Evolutionary conservation across 106 monocot genomes (phyloP).

Genomic region (Dendrobium catenatum): DNA sequence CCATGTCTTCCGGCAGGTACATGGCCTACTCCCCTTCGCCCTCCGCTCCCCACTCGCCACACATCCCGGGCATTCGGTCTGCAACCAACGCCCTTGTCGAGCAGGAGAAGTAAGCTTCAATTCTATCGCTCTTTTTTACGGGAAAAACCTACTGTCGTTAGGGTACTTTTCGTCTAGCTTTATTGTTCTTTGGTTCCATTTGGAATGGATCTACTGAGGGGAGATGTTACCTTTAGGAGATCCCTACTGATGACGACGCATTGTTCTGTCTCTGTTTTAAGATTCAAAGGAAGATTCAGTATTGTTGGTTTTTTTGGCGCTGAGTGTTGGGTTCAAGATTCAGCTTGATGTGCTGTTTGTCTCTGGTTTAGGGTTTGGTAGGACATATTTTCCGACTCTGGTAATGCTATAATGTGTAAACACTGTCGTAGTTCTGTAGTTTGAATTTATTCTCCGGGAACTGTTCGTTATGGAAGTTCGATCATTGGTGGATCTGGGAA

Average conservation of each 20-base stretch:
- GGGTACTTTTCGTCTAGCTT: neutral
- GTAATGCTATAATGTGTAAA: neutral
- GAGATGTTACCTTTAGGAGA: neutral
- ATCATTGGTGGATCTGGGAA: neutral
- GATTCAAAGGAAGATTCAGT: constrained; percentile 2
- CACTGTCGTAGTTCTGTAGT: neutral
- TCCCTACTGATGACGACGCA: neutral
- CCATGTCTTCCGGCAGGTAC: constrained; percentile 54
- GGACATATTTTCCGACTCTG: neutral
- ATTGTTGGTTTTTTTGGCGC: neutral
- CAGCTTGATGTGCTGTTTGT: neutral
- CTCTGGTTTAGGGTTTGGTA: neutral
- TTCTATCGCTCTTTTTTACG: neutral
- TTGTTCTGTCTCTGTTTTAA: neutral
- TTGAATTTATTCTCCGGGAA: neutral
- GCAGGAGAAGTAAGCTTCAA: constrained; percentile 61
- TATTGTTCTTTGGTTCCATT: neutral
- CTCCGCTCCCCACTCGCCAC: constrained; percentile 60
- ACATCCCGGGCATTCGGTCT: constrained; percentile 45
- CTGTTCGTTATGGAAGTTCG: neutral
- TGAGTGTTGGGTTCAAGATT: neutral
- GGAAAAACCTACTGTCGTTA: neutral
- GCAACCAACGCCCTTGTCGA: constrained; percentile 45
- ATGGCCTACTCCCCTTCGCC: constrained; percentile 75
- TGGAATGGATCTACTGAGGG: neutral